Evolutionary conservation across 352 stramenopile genomes (phyloP), one percentile per base, ranked within the genome.

Genomic region (Phytophthora citrophthora): DNA sequence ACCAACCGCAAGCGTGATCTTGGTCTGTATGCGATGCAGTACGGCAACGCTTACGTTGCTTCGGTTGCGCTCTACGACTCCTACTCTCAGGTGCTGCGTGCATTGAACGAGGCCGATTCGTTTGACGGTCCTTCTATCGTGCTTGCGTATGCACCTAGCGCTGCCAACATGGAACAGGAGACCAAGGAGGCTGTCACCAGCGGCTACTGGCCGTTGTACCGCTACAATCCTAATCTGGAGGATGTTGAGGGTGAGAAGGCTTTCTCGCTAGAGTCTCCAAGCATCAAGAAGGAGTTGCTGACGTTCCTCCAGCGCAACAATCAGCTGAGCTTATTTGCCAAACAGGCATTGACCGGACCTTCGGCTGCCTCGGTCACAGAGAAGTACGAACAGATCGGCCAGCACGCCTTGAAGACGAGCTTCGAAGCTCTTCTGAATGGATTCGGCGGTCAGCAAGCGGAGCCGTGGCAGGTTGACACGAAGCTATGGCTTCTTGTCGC

Each of bases 181-280:
- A 96, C 86, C 18, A 79, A 82, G 23, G 85, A 95, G 68, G 92
- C 92, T 23, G 89, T 97, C 44, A 85, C 89, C 48, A 85, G 68
- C 12, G 92, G 90, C 20, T 97, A 97, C 74, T 97, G 90, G 90
- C 92, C 90, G 44, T 64, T 97, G n/a, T 98, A 97, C 76, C 85
- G 89, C n/a, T 96, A 94, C 79, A 94, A 97, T 66, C 91, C 91
- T 32, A 44, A 86, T 43, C 72, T 95, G 7, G 80, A 91, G 29
- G 80, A 90, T 24, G 75, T 90, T 24, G 76, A 85, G 2, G 88
- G 86, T 36, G 90, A 97, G 69, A 97, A 90, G 67, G 81, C 89
- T 52, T 96, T 97, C 51, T 74, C 88, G n/a, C 77, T 96, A 18
- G 92, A 98, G 71, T 96, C 86, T 24, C 89, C 92, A 15, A 97